These are phyloP conservation scores for Wickerhamia fluorescens DNA, from an alignment of 805 yeast species.

Conservation along the genomic window DNA sequence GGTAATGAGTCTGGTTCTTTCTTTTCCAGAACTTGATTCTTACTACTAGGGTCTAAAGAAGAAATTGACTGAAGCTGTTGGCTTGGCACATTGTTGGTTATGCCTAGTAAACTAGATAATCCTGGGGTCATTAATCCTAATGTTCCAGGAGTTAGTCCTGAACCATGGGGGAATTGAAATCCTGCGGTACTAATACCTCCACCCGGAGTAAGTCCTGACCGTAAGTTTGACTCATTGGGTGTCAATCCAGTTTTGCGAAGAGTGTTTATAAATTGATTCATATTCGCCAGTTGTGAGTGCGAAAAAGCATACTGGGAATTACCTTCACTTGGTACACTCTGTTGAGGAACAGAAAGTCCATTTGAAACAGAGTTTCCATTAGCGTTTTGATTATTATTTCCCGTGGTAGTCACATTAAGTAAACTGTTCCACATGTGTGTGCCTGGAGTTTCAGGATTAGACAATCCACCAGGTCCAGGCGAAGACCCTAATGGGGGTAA, in stretches of 20 bases:
- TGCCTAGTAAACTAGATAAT: slow-evolving; percentile 32
- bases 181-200: slow-evolving; percentile 29
- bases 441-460: slow-evolving; percentile 48
- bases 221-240: slow-evolving; percentile 66
- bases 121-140: slow-evolving; percentile 45
- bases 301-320: too few species aligned
- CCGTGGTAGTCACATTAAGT: slow-evolving; percentile 29
- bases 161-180: neutral
- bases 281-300: too few species aligned
- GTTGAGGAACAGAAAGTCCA: neutral
- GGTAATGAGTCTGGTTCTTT: too few species aligned
- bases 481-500: slow-evolving; percentile 47
- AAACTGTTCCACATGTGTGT: slow-evolving; percentile 41
- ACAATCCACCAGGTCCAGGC: too few species aligned
- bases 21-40: too few species aligned
- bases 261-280: slow-evolving; percentile 21
- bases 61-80: too few species aligned
- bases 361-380: slow-evolving; percentile 2
- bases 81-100: too few species aligned
- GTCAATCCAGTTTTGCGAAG: slow-evolving; percentile 55
- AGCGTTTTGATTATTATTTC: slow-evolving; percentile 9
- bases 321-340: too few species aligned
- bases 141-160: slow-evolving; percentile 26
- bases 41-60: too few species aligned
- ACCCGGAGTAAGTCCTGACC: slow-evolving; percentile 71